Base-by-base conservation (phyloP, 225 moss, liverwort and hornwort species). In the Polytrichum commune region DNA sequence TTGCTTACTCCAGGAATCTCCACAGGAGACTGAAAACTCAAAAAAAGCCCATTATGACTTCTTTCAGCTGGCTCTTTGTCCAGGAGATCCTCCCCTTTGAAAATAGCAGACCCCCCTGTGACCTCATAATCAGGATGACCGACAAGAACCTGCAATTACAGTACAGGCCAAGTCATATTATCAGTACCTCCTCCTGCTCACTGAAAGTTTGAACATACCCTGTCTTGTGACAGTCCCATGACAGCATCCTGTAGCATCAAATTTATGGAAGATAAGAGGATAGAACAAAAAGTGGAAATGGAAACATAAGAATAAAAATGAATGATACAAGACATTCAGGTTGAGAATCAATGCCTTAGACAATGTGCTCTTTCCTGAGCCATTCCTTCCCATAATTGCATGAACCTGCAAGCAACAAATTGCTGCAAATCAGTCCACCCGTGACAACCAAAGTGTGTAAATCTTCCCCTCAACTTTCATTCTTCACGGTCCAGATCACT, bases 1-100 rank as follows among this genome's bases (percentile, higher is more conserved):
- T 97, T 97, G 82, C 96, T 97, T 67, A 97, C 94, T 81, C 96
- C 96, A 68, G 92, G 94, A 70, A 97, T 90, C 75, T 97, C 94
- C 54, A 97, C 78, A 22, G 93, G 96, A 76, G 96, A 90, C 66
- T 97, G 96, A 69, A 97, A 97, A 80, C 96, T 97, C 66, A 97
- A 72, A 25, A 97, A 97, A 27, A 97, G 78, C 0, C 96, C 96
- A 55, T 74, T 53, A 53, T 97, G 96, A 72, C 93, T 94, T 75
- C 96, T 84, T 73, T 97, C 96, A 71, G 92, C 96, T 1, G 93
- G 96, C 66, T 79, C 86, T 77, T 97, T 94, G 27, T 92, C 94
- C 29, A 94, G 90, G n/a, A 97, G 82, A 79, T 97, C 84, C 76
- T 91, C 94, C 69, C 96, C 96, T 75, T 97, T 94, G 76, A 90